Base-by-base conservation (phyloP, 2,329 filamentous ascomycete species). In the Podosphaera xanthii region DNA sequence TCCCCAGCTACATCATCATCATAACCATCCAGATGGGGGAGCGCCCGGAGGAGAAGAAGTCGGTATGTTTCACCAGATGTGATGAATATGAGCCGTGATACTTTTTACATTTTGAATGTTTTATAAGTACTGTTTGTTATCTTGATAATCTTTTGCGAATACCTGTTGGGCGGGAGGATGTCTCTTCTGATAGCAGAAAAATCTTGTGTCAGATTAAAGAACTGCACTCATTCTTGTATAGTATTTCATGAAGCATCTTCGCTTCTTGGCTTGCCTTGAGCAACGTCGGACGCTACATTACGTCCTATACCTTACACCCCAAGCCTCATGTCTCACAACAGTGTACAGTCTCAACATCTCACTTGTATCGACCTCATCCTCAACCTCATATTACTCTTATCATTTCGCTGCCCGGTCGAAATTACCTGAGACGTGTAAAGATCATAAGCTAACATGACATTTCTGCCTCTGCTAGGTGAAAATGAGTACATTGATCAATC, bases 1-100 rank as follows among this genome's bases (percentile, higher is more conserved):
- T 59, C 72, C 76, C 60, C 78, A 80, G 70, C 73, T 82, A 68
- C 76, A 78, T 65, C 87, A 92, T 72, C 89, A 88, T 71, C 82
- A 87, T 69, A 77, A 78, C 63, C 82, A 86, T 68, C 76, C 78
- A 61, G 84, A 86, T 70, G 83, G 81, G 69, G 77, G 75, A 70
- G 76, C 77, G 67, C 79, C 80, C 70, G 78, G 80, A 72, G 81
- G 80, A 73, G 88, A 82, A 71, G 78, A 92, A 81, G 89, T 89
- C 83, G 89, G 89, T 94, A 95, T 94, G 89, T 95, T 90, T 69
- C 67, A 70, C 79, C 86, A 89, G 77, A 87, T 92, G 83, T 92
- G 66, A 68, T 67, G 61, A 58, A 54, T 63, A 33, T 35, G n/a
- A 33, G 61, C 59, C 60, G 61, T 64, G 82, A 87, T 78, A 61